Evolutionary conservation across 2,329 filamentous ascomycete genomes (phyloP).

Genomic region (Trichophyton verrucosum): DNA sequence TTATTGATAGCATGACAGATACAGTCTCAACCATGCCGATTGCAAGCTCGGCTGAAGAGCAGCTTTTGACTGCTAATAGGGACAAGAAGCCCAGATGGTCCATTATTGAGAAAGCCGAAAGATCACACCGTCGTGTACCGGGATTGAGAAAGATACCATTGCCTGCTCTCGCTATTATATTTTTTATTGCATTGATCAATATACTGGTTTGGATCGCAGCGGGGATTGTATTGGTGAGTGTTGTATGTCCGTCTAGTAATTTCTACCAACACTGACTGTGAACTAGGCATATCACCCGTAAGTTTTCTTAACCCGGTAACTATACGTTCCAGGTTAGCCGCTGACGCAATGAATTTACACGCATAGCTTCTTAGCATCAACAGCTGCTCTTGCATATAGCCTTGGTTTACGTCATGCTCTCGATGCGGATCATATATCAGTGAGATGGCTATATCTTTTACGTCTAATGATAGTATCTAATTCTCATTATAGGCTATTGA

Average conservation of each 20-base stretch:
- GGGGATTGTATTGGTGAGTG: constrained; percentile 44
- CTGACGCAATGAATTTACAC: not conserved
- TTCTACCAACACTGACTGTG: not conserved
- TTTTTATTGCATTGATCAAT: constrained; percentile 43
- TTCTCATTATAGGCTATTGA: constrained; percentile 57
- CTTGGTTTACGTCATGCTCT: constrained; percentile 88
- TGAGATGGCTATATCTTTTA: constrained; percentile 17
- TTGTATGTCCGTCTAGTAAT: not conserved
- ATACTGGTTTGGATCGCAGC: constrained; percentile 46
- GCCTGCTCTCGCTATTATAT: constrained; percentile 45
- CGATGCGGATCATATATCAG: constrained; percentile 82
- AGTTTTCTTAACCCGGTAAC: not conserved
- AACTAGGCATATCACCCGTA: constrained; percentile 5
- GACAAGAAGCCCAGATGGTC: constrained; percentile 12
- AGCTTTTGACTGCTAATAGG: not conserved
- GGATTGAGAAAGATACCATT: constrained; percentile 46
- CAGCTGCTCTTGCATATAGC: constrained; percentile 74
- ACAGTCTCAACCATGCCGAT: not conserved
- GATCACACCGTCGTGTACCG: constrained; percentile 41
- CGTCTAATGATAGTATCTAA: not conserved
- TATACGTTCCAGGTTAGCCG: not conserved
- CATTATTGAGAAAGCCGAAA: constrained; percentile 29
- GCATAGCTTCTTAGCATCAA: constrained; percentile 55
- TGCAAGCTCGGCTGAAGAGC: not conserved
- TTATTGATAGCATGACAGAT: too few species aligned